Conservation (phyloP, 495 filamentous ascomycete genomes). For the Baudoinia panamericana region DNA sequence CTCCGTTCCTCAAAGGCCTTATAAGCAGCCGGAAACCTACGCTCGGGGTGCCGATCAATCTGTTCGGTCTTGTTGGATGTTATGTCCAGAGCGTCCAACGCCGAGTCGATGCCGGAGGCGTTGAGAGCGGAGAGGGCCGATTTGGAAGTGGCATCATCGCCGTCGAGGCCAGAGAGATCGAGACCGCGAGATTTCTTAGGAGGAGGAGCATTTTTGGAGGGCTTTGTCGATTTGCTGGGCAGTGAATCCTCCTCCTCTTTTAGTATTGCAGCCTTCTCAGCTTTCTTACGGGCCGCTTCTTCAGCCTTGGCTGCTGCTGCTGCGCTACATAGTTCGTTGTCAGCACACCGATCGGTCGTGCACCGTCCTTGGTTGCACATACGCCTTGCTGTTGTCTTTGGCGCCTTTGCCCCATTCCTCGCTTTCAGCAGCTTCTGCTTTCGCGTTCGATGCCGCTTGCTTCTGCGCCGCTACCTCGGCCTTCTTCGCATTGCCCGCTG, state of each 20-base stretch:
- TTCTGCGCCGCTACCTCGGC: slow-evolving; percentile 74
- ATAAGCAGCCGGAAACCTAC: slow-evolving; percentile 77
- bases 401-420: slow-evolving; percentile 72
- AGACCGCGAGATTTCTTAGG: slow-evolving; percentile 55
- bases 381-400: slow-evolving; percentile 81
- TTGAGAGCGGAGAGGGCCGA: slow-evolving; percentile 45
- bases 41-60: slow-evolving; percentile 75
- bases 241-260: slow-evolving; percentile 64
- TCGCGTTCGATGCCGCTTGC: slow-evolving; percentile 54
- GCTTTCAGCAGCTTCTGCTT: slow-evolving; percentile 54
- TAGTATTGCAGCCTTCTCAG: slow-evolving; percentile 70
- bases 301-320: slow-evolving; percentile 74
- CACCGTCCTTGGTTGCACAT: slow-evolving; percentile 4
- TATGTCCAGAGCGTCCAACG: slow-evolving; percentile 67
- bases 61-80: slow-evolving; percentile 44
- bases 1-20: slow-evolving; percentile 75
- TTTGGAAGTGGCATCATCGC: slow-evolving; percentile 27
- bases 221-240: slow-evolving; percentile 42
- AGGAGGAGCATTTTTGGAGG: slow-evolving; percentile 47
- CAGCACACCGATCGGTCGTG: slow-evolving; percentile 1
- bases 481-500: slow-evolving; percentile 79
- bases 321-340: slow-evolving; percentile 44
- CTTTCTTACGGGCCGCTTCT: slow-evolving; percentile 75
- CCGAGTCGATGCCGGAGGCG: slow-evolving; percentile 80
- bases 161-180: slow-evolving; percentile 47